phyloP scores from a whole-genome alignment of 2,329 filamentous ascomycete genomes.

The Gaeumannomyces tritici region DNA sequence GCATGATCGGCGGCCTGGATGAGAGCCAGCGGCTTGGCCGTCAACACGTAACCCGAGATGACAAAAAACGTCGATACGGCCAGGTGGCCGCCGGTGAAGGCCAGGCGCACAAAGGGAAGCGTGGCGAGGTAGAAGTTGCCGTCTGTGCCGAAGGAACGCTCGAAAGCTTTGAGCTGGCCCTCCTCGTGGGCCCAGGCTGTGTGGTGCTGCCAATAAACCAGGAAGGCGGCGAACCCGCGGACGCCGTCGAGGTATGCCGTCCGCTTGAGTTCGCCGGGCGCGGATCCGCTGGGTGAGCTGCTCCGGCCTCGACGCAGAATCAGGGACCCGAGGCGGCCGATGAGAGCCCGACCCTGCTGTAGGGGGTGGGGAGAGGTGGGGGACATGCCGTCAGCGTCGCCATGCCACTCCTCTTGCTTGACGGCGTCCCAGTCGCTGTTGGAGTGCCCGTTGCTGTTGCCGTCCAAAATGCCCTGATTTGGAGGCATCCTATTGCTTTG shows the following conservation, averaged over 20 bases:
- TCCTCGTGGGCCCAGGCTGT: slow-evolving; percentile 44
- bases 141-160: slow-evolving; percentile 42
- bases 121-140: slow-evolving; percentile 36
- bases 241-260: slow-evolving; percentile 58
- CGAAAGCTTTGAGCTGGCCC: slow-evolving; percentile 29
- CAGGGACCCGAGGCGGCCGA: slow-evolving; percentile 1
- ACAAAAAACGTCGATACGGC: slow-evolving; percentile 46
- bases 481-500: slow-evolving; percentile 17
- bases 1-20: slow-evolving; percentile 32
- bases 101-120: slow-evolving; percentile 47
- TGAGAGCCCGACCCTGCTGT: background rate
- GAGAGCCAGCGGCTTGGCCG: slow-evolving; percentile 36
- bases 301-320: background rate
- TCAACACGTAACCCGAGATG: slow-evolving; percentile 41
- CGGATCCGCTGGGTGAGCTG: background rate
- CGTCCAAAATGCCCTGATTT: slow-evolving; percentile 21
- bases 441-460: background rate
- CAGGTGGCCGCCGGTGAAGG: slow-evolving; percentile 54
- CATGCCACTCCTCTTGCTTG: slow-evolving; percentile 10
- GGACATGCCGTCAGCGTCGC: background rate
- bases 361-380: background rate
- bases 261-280: slow-evolving; percentile 21
- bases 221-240: slow-evolving; percentile 55
- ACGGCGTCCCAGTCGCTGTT: slow-evolving; percentile 23
- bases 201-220: slow-evolving; percentile 57